A percentile compares a stretch with the other conserved stretches of the same genome.
phyloP scores from a whole-genome alignment of 2,329 filamentous ascomycete genomes.

The Pestalotiopsis sp. region DNA sequence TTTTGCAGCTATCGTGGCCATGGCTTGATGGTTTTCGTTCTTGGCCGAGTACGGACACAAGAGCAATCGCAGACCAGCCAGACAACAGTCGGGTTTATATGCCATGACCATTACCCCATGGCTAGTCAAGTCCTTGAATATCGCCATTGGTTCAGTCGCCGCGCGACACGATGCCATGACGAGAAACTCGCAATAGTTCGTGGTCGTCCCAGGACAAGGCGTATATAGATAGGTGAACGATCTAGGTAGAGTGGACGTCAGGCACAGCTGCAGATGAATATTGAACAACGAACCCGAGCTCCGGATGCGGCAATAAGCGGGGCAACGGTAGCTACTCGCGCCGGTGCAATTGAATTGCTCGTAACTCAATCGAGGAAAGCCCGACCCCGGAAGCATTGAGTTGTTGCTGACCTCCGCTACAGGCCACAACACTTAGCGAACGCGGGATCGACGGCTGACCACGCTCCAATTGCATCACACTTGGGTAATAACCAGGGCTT shows the following conservation, averaged over 20 bases:
- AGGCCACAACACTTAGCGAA: not conserved
- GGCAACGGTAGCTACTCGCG: not conserved
- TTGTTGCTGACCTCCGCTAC: not conserved
- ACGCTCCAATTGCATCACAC: conserved; percentile 7
- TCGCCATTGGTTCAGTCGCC: not conserved
- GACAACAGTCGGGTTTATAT: not conserved
- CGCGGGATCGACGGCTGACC: not conserved
- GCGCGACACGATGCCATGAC: not conserved
- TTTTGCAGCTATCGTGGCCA: conserved; percentile 4
- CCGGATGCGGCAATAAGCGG: not conserved
- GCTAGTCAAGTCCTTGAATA: not conserved
- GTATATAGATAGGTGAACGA: not conserved
- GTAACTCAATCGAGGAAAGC: not conserved
- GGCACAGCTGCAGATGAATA: conserved; percentile 13
- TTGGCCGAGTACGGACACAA: not conserved
- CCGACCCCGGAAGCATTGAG: not conserved
- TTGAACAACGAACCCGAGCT: not conserved
- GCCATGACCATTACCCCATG: not conserved
- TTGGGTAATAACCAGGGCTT: not conserved
- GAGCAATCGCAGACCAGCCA: not conserved
- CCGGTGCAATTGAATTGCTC: not conserved
- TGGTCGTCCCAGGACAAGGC: not conserved
- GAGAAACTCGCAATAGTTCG: not conserved
- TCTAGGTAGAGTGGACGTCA: not conserved
- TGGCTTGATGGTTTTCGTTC: not conserved